These are phyloP conservation scores for Rhytidhysteron rufulum DNA, from an alignment of 2,329 filamentous ascomycete species.

Conservation along the genomic window DNA sequence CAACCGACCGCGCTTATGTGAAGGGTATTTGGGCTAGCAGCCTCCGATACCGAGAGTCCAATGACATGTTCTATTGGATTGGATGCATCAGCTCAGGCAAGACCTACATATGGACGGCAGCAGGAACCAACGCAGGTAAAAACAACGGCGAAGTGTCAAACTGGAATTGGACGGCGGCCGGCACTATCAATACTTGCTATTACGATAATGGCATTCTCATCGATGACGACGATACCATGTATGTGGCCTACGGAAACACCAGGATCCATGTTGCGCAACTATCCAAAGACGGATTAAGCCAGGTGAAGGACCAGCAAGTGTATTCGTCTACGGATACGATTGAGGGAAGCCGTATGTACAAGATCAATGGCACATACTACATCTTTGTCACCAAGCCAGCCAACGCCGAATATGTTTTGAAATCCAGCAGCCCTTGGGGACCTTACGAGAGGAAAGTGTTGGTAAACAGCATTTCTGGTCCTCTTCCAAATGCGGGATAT, in stretches of 20 bases:
- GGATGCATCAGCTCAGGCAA: conserved; percentile 51
- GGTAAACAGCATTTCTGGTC: conserved; percentile 40
- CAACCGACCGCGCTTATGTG: conserved; percentile 44
- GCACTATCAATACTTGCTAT: conserved; percentile 46
- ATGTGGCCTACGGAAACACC: conserved; percentile 52
- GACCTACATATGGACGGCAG: conserved; percentile 54
- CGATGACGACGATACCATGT: conserved; percentile 58
- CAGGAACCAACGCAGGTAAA: conserved; percentile 34
- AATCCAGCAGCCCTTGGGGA: conserved; percentile 49
- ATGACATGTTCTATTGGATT: conserved; percentile 54
- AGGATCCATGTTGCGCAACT: conserved; percentile 52
- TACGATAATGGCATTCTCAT: conserved; percentile 58
- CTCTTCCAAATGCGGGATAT: conserved; percentile 43
- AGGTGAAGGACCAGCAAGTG: conserved; percentile 45
- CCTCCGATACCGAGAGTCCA: conserved; percentile 49
- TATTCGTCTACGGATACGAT: conserved; percentile 40
- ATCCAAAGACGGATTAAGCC: conserved; percentile 44
- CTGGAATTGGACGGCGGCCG: conserved; percentile 40
- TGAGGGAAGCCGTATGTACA: conserved; percentile 56
- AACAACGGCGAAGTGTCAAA: conserved; percentile 26
- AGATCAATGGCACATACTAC: conserved; percentile 54
- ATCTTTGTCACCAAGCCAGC: conserved; percentile 50
- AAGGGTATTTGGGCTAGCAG: conserved; percentile 56
- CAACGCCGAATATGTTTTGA: conserved; percentile 47
- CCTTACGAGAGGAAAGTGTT: conserved; percentile 50